These are phyloP conservation scores for Candida glaebosa DNA, from an alignment of 805 yeast genomes.

Conservation along the genomic window DNA sequence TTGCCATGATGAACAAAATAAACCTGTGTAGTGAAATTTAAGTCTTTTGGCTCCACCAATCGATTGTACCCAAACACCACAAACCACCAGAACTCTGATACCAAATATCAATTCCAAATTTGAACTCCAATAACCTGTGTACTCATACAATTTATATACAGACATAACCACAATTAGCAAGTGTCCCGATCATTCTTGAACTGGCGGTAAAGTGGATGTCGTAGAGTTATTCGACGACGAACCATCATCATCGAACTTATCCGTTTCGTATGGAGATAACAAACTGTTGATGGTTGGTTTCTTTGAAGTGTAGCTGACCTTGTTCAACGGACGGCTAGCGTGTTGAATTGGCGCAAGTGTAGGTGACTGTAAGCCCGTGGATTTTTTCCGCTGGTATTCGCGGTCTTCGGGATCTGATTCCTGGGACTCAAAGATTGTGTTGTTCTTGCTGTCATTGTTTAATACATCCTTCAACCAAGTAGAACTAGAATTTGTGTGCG, in stretches of 20 bases:
- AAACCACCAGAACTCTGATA: too few species aligned
- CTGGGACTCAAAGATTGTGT: neutral
- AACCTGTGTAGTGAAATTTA: too few species aligned
- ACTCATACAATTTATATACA: neutral
- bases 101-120: too few species aligned
- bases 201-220: neutral
- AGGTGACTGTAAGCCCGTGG: neutral
- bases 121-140: too few species aligned
- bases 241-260: constrained; percentile 7
- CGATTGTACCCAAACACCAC: too few species aligned
- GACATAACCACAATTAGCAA: neutral
- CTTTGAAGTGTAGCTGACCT: constrained; percentile 11
- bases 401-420: neutral
- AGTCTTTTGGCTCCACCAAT: too few species aligned
- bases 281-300: constrained; percentile 30
- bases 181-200: neutral
- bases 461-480: constrained; percentile 28
- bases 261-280: constrained; percentile 23
- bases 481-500: constrained; percentile 2
- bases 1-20: neutral
- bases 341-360: constrained; percentile 3
- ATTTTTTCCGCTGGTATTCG: neutral
- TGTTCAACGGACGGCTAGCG: neutral
- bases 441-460: constrained; percentile 16
- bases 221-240: neutral